phyloP scores from a whole-genome alignment of 306 rosid species.

The Mimosa bimucronata region DNA sequence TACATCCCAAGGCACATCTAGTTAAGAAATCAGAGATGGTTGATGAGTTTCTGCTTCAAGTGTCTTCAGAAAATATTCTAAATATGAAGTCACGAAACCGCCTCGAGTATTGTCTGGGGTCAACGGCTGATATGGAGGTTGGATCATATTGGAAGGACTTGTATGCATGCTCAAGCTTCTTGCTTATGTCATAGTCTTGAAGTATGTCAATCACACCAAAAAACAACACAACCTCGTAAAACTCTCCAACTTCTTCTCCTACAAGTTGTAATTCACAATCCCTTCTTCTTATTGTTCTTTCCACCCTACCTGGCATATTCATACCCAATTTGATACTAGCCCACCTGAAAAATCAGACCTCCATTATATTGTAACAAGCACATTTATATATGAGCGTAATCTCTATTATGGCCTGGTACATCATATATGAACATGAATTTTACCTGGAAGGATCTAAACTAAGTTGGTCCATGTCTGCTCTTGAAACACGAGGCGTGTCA shows the following conservation, averaged over 20 bases:
- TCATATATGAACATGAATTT: constrained; percentile 34
- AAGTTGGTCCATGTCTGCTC: constrained; percentile 66
- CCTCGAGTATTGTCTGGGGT: constrained; percentile 86
- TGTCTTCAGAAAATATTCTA: constrained; percentile 65
- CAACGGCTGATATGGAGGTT: constrained; percentile 90
- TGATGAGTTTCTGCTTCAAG: constrained; percentile 35
- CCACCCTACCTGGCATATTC: constrained; percentile 81
- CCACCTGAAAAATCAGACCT: constrained; percentile 57
- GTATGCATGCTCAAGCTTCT: constrained; percentile 98
- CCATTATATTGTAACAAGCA: constrained; percentile 13
- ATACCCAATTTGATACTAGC: constrained; percentile 62
- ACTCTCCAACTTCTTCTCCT: constrained; percentile 86
- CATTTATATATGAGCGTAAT: neutral
- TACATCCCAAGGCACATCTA: neutral
- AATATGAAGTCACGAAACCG: constrained; percentile 88
- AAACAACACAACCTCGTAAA: constrained; percentile 68
- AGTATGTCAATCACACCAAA: constrained; percentile 93
- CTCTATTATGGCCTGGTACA: neutral
- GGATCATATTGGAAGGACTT: constrained; percentile 93
- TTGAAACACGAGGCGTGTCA: constrained; percentile 51
- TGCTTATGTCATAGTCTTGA: constrained; percentile 97
- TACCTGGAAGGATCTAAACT: constrained; percentile 76
- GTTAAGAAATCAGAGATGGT: neutral
- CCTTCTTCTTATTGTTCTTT: constrained; percentile 69
- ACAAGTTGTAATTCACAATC: constrained; percentile 64